A percentile compares a stretch with the other conserved stretches of the same genome.
Conservation (phyloP, 2,329 filamentous ascomycete species). For the Botryotinia narcissicola region DNA sequence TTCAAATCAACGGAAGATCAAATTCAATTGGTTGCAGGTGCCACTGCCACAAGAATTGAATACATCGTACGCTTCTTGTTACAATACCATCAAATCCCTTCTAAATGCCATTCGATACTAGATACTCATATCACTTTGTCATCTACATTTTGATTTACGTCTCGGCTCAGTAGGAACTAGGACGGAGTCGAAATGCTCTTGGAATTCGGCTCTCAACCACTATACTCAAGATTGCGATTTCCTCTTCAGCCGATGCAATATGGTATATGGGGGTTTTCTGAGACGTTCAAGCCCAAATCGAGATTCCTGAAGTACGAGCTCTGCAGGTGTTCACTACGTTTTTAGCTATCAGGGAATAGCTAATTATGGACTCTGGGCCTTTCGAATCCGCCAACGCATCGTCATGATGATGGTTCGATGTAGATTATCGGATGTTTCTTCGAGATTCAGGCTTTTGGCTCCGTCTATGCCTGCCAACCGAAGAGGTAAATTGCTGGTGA, state of each 20-base stretch:
- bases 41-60: neutral
- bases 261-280: constrained; percentile 43
- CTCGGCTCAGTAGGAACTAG: neutral
- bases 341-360: constrained; percentile 43
- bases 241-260: constrained; percentile 43
- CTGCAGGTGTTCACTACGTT: constrained; percentile 23
- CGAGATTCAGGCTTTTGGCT: constrained; percentile 17
- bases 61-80: neutral
- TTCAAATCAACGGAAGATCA: neutral
- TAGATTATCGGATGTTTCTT: constrained; percentile 29
- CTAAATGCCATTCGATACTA: neutral
- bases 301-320: constrained; percentile 57
- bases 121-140: neutral
- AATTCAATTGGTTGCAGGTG: neutral
- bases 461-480: constrained; percentile 38
- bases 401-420: constrained; percentile 50
- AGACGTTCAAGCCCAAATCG: constrained; percentile 52
- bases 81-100: too few species aligned
- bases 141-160: neutral
- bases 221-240: neutral
- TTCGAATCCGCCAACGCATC: constrained; percentile 52
- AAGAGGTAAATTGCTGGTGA: constrained; percentile 46
- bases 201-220: neutral
- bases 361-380: constrained; percentile 17
- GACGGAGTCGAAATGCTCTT: neutral